Percentiles rank a stretch among this genome's conserved stretches.
phyloP scores from a whole-genome alignment of 495 filamentous ascomycete species.

The Aspergillus incahuasiensis region DNA sequence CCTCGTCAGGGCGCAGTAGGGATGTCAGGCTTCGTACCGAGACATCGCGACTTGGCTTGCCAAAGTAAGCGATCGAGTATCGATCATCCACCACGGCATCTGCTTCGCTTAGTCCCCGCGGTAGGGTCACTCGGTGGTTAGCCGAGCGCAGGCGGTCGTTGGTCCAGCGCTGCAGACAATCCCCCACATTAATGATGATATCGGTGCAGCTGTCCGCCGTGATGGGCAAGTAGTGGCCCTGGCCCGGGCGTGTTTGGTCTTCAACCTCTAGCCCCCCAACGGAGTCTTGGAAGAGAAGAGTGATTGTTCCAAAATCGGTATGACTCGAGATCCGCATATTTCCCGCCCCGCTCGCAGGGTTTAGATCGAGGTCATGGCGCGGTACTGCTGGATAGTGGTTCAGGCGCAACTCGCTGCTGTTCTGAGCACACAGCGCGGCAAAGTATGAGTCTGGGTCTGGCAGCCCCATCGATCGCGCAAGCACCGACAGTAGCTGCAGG shows the following conservation, averaged over 20 bases:
- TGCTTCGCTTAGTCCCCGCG: neutral
- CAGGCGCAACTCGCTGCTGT: constrained; percentile 48
- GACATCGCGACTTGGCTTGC: constrained; percentile 24
- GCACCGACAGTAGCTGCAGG: constrained; percentile 31
- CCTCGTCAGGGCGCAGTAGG: neutral
- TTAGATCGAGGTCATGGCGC: constrained; percentile 4
- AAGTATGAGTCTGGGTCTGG: constrained; percentile 18
- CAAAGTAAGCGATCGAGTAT: constrained; percentile 34
- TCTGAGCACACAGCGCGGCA: neutral
- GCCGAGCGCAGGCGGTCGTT: constrained; percentile 45
- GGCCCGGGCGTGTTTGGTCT: constrained; percentile 17
- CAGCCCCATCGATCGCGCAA: constrained; percentile 47
- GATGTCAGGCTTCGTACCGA: neutral
- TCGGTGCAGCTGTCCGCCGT: constrained; percentile 10
- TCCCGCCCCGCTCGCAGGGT: constrained; percentile 19
- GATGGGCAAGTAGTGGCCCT: too few species aligned
- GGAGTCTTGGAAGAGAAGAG: constrained; percentile 46
- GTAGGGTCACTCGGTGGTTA: constrained; percentile 28
- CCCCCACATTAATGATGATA: constrained; percentile 62
- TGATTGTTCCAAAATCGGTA: constrained; percentile 47
- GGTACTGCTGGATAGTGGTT: constrained; percentile 34
- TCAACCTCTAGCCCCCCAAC: constrained; percentile 45
- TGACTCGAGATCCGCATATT: constrained; percentile 37
- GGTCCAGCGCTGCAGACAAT: constrained; percentile 57
- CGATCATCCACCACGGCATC: constrained; percentile 10